Base-by-base conservation (phyloP, 2,329 filamentous ascomycete genomes). In the Nemania sp. region DNA sequence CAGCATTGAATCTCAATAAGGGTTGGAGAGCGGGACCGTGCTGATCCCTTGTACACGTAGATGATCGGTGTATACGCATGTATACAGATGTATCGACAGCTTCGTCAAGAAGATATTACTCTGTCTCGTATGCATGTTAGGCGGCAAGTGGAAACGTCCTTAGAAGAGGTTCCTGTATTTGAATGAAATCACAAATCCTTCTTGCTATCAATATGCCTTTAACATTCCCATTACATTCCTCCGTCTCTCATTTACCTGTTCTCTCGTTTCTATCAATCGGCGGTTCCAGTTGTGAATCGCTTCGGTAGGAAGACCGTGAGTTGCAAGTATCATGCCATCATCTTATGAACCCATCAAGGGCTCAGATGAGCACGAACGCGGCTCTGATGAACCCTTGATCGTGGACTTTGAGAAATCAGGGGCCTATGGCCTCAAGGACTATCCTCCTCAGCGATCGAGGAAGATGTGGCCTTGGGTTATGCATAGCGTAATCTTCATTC, bases 321-420 rank as follows among this genome's bases (percentile, higher is more conserved):
- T 45, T 22, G 8, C 20, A 7, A 22, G n/a, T 6, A 45, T 20
- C 18, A 45, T 45, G 43, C 20, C 43, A 45, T 20, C 43, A 5
- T 45, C 43, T 22, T 45, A 45, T 45, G 43, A 45, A n/a, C 43
- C 43, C 43, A 45, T 45, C 18, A 45, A 45, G n/a, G 18, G 43
- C 43, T 45, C 18, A 20, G 43, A 45, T 7, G 43, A 45, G 43
- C 18, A 4, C 8, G 43, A 45, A 45, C 43, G 20, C 4, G 43
- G 43, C 43, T 45, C 43, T 8, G 43, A 45, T 45, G 43, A 45
- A 45, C 43, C 18, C 43, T 22, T 45, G 10, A 45, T 45, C 20
- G 20, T 20, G 20, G 43, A 45, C 18, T 20, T 20, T 8, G 43
- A 45, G 18, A 45, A 20, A 45, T 45, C 43, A 45, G n/a, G 13